Conservation (phyloP, 352 stramenopile genomes). For the Phytophthora syringae region DNA sequence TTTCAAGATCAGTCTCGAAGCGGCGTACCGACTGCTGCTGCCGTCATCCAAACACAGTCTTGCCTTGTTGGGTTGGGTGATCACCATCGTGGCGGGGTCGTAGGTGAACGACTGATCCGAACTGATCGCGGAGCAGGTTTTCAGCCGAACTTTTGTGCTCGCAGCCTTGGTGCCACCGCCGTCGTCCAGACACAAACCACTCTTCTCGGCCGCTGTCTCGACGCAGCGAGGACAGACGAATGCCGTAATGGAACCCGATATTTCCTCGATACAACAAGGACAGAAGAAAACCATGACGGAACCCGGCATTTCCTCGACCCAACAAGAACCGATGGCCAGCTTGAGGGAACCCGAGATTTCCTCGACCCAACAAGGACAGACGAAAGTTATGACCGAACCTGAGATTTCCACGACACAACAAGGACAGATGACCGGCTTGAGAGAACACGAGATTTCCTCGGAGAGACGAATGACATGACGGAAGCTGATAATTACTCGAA, state of each 20-base stretch:
- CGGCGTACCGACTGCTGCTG: not conserved
- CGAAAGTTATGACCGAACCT: not conserved
- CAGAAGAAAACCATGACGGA: not conserved
- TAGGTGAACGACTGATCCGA: conserved; percentile 28
- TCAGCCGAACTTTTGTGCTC: conserved; percentile 5
- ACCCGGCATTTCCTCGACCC: not conserved
- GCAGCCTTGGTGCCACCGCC: conserved; percentile 9
- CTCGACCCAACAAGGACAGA: no score
- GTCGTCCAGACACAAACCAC: conserved; percentile 31
- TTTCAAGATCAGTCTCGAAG: conserved; percentile 1
- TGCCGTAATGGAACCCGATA: not conserved
- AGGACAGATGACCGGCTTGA: no score
- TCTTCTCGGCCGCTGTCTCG: not conserved
- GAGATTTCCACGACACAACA: not conserved
- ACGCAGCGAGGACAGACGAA: not conserved
- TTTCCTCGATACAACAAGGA: not conserved
- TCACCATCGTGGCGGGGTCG: conserved; percentile 13
- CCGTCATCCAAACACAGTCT: conserved; percentile 31
- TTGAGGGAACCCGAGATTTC: no score
- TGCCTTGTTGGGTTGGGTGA: conserved; percentile 19
- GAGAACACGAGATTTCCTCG: no score
- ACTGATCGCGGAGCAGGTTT: conserved; percentile 18
- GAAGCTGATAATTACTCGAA: no score
- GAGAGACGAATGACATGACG: no score
- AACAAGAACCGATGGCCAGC: not conserved